Conservation (phyloP, 495 filamentous ascomycete genomes). For the Neurospora intermedia region DNA sequence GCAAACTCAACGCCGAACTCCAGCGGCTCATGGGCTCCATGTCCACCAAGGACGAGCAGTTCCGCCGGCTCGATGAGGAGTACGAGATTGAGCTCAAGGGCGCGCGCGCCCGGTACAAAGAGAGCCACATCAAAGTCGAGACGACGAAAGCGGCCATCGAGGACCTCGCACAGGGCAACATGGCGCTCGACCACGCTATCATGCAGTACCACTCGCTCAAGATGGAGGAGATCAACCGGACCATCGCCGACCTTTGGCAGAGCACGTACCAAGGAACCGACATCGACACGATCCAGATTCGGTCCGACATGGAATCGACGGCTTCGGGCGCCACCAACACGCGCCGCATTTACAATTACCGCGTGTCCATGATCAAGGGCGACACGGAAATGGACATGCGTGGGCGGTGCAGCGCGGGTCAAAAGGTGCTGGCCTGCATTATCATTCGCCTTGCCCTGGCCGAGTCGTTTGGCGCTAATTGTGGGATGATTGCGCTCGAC, state of each 20-base stretch:
- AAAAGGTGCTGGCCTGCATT: slow-evolving; percentile 93
- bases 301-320: slow-evolving; percentile 69
- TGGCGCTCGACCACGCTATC: slow-evolving; percentile 85
- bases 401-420: slow-evolving; percentile 89
- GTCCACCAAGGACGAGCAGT: slow-evolving; percentile 70
- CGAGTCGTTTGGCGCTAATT: slow-evolving; percentile 94
- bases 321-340: slow-evolving; percentile 32
- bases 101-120: slow-evolving; percentile 72
- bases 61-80: slow-evolving; percentile 56
- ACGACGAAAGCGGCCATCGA: slow-evolving; percentile 88
- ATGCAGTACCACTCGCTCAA: slow-evolving; percentile 93
- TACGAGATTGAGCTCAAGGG: slow-evolving; percentile 82
- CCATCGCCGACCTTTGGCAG: slow-evolving; percentile 91
- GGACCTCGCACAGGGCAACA: slow-evolving; percentile 69
- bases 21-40: slow-evolving; percentile 56
- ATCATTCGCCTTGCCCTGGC: slow-evolving; percentile 95
- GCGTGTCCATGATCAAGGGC: slow-evolving; percentile 96
- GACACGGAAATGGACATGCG: slow-evolving; percentile 99
- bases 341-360: slow-evolving; percentile 90
- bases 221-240: slow-evolving; percentile 98
- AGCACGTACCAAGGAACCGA: slow-evolving; percentile 95
- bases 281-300: slow-evolving; percentile 92
- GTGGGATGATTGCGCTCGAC: slow-evolving; percentile 92
- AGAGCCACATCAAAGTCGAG: slow-evolving; percentile 81
- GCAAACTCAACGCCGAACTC: slow-evolving; percentile 41